Conservation (phyloP, 345 rosid genomes). For the Syzygium aromaticum region DNA sequence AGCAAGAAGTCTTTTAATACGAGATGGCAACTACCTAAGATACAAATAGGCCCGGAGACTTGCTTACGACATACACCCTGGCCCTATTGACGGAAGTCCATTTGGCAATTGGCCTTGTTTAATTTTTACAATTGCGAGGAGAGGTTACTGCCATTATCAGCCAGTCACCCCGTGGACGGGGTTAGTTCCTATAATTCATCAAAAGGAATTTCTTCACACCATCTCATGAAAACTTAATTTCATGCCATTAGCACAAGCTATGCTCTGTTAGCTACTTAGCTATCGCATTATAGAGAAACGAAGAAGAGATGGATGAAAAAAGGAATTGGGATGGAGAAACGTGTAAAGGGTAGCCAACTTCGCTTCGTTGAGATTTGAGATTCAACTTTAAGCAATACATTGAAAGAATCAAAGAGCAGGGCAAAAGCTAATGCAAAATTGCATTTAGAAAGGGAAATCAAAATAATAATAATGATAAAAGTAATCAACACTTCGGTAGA, state of each 20-base stretch:
- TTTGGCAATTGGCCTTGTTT: background rate
- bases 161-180: no score
- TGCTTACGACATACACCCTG: background rate
- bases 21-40: background rate
- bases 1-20: background rate
- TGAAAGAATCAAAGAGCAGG: background rate
- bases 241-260: no score
- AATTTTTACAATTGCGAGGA: no score
- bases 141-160: no score
- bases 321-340: background rate
- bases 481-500: slow-evolving; percentile 37
- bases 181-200: no score
- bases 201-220: no score
- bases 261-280: no score
- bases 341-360: background rate
- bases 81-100: background rate
- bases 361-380: background rate
- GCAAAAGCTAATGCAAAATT: background rate
- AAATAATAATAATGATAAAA: background rate
- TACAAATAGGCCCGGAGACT: background rate
- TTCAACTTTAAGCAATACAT: background rate
- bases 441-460: background rate
- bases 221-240: no score
- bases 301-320: background rate
- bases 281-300: background rate